A percentile compares a stretch with the other conserved stretches of the same genome.
phyloP scores from a whole-genome alignment of 306 rosid species.

The Lagenaria siceraria region DNA sequence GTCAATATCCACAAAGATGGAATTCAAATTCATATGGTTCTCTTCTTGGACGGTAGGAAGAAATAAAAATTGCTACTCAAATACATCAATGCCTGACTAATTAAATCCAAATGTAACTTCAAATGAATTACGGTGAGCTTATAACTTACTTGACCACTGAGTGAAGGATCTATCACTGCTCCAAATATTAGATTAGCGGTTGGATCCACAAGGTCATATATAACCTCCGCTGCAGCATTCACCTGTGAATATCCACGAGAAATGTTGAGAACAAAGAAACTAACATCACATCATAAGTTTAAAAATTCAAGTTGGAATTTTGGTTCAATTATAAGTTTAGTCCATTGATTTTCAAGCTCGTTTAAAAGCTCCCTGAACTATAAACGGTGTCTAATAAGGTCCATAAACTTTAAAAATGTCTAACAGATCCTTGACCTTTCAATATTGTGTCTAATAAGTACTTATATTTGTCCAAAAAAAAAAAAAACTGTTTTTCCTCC shows the following conservation, averaged over 20 bases:
- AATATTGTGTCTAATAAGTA: too few relatives aligned
- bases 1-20: neutral
- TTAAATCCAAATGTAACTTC: neutral
- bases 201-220: constrained; percentile 98
- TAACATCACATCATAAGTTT: neutral
- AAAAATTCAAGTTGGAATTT: neutral
- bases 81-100: neutral
- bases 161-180: constrained; percentile 96
- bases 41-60: neutral
- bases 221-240: constrained; percentile 99
- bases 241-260: constrained; percentile 32
- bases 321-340: neutral
- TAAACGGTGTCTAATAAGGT: too few relatives aligned
- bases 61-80: neutral
- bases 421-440: too few relatives aligned
- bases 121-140: neutral
- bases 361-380: too few relatives aligned
- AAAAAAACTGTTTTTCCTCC: too few relatives aligned
- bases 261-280: neutral
- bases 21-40: neutral
- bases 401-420: too few relatives aligned
- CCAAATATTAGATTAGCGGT: constrained; percentile 94
- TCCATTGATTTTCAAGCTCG: neutral
- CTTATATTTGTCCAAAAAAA: too few relatives aligned
- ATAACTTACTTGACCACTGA: constrained; percentile 87